Evolutionary conservation across 306 rosid genomes (phyloP), one percentile per base, ranked within the genome.

Genomic region (Chamaecrista fasciculata): DNA sequence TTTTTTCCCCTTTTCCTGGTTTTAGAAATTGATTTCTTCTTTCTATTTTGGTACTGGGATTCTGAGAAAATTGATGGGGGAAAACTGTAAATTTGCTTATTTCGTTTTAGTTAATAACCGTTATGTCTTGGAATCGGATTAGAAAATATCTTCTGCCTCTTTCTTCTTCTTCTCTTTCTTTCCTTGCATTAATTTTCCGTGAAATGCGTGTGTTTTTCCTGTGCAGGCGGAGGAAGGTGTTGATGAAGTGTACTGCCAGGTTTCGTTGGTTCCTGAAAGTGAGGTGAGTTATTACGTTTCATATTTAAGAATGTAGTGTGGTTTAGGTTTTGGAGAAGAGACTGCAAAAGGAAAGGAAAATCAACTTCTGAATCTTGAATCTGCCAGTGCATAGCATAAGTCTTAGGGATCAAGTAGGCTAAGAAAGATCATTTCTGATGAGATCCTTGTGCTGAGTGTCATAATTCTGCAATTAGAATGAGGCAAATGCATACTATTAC

Each of bases 201-300:
- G 60, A 62, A 67, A 72, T 48, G 50, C 25, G 47, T 50, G 68
- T 58, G 43, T 11, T 42, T 66, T 74, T 78, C 53, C 47, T 77
- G 67, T 42, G 74, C 90, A 95, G 99, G 99, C 97, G 10, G 99
- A 91, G 85, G 91, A 83, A 78, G 96, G 99, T 28, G 84, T 84
- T 15, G 99, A 95, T 40, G 99, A 95, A 81, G 99, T 91, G 21
- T 91, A 79, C 62, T 96, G 95, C 59, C 99, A 81, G 84, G 89
- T 95, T 44, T 81, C 82, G 33, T 74, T 95, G 83, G 72, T 87
- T 80, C 99, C 97, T 76, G 97, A 91, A 80, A 91, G 78, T 66
- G 88, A 91, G 97, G 99, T 95, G 73, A 77, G 94, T 40, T 36
- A 75, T 67, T 3, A 33, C 2, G 36, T 33, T 33, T 33, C 7